Percentiles rank a stretch among this genome's conserved stretches.
These are phyloP conservation scores for Cucumis hystrix DNA, from an alignment of 306 rosid species.

Conservation along the genomic window DNA sequence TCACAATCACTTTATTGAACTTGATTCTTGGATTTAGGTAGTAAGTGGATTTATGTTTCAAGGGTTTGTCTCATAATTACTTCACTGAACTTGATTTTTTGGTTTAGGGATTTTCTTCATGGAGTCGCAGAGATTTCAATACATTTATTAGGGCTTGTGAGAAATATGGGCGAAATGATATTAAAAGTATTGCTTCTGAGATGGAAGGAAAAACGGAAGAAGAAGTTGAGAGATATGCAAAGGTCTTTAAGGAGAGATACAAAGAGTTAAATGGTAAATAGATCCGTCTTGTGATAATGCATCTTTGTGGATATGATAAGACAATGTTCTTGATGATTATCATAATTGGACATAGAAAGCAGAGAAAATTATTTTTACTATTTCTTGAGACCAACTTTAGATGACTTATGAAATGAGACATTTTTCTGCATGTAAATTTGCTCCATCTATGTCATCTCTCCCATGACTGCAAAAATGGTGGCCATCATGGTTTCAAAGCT, in stretches of 20 bases:
- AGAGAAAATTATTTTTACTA: background rate
- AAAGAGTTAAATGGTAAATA: slow-evolving; percentile 83
- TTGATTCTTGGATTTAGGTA: slow-evolving; percentile 37
- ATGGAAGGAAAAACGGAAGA: slow-evolving; percentile 95
- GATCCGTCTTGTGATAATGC: background rate
- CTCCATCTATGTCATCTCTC: background rate
- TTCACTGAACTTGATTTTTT: slow-evolving; percentile 21
- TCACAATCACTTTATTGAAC: slow-evolving; percentile 11
- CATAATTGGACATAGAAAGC: background rate
- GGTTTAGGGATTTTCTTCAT: slow-evolving; percentile 82
- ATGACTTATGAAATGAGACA: background rate
- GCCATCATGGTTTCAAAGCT: background rate
- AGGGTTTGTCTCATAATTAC: background rate
- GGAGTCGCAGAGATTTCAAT: slow-evolving; percentile 95
- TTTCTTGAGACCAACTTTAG: background rate
- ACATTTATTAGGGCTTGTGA: slow-evolving; percentile 96
- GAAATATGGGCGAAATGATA: slow-evolving; percentile 90
- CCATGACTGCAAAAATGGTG: background rate
- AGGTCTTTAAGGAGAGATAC: slow-evolving; percentile 80
- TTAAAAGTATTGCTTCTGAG: slow-evolving; percentile 69
- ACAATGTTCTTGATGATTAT: background rate
- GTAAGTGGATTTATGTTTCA: too few species aligned
- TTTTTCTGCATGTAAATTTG: background rate
- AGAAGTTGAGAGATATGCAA: slow-evolving; percentile 93
- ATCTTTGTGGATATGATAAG: background rate